Evolutionary conservation across 176 grass and related monocot genomes (phyloP).

Genomic region (Rhynchospora breviuscula): DNA sequence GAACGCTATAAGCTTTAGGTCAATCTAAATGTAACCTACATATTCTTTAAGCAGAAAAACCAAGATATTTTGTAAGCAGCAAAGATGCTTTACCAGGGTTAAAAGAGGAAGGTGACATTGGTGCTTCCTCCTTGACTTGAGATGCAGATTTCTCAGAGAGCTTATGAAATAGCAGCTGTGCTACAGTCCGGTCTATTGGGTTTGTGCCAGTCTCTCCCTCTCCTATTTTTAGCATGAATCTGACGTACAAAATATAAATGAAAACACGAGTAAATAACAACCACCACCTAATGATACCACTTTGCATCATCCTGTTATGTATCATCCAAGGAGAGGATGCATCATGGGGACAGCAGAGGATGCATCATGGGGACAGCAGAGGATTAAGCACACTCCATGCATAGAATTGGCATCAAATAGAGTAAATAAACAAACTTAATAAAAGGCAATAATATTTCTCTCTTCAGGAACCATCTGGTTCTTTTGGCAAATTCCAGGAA

Average conservation of each 20-base stretch:
- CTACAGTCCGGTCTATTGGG: conserved; percentile 34
- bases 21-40: background rate
- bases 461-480: background rate
- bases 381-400: background rate
- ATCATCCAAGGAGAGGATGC: background rate
- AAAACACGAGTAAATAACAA: background rate
- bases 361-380: background rate
- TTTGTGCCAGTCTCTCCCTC: conserved; percentile 28
- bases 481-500: background rate
- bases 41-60: too few relatives aligned
- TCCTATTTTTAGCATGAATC: background rate
- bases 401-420: background rate
- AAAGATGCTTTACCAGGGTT: conserved; percentile 17
- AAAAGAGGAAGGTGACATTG: conserved; percentile 11
- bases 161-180: conserved; percentile 33
- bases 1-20: background rate
- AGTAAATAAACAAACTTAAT: background rate
- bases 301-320: background rate
- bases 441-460: background rate
- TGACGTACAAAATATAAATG: conserved; percentile 4
- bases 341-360: background rate
- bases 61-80: background rate
- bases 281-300: background rate
- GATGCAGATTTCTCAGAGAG: conserved; percentile 20
- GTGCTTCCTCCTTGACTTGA: conserved; percentile 15